A percentile compares a stretch with the other conserved stretches of the same genome.
These are phyloP conservation scores for Rutstroemia sp. DNA, from an alignment of 2,329 filamentous ascomycete genomes.

Conservation along the genomic window DNA sequence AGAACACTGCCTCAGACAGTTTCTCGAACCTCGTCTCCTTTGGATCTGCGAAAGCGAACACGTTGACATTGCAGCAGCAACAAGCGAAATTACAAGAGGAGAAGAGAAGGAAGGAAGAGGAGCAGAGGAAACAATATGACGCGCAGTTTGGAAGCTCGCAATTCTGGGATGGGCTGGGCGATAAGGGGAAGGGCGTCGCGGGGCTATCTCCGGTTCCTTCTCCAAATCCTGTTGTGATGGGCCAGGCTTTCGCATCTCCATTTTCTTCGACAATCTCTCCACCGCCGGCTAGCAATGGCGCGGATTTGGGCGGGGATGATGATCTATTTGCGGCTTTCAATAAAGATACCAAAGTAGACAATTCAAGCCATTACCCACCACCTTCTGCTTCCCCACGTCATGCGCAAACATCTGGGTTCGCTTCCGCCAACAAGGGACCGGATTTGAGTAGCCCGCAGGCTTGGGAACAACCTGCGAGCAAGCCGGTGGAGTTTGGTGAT, in stretches of 20 bases:
- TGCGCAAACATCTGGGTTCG: constrained; percentile 37
- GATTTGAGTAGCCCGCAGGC: constrained; percentile 48
- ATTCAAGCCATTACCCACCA: constrained; percentile 57
- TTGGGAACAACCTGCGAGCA: constrained; percentile 35
- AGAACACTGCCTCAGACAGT: constrained; percentile 53
- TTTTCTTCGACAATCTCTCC: constrained; percentile 28
- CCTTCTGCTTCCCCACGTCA: constrained; percentile 33
- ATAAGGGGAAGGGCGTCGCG: constrained; percentile 36
- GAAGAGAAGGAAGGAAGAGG: constrained; percentile 65
- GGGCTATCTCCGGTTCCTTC: constrained; percentile 39
- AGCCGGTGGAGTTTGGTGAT: constrained; percentile 35
- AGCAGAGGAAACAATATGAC: constrained; percentile 64
- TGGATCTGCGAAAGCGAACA: constrained; percentile 51
- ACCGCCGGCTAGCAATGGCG: constrained; percentile 33
- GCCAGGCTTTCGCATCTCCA: constrained; percentile 26
- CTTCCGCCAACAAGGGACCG: constrained; percentile 30
- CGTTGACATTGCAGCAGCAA: constrained; percentile 70
- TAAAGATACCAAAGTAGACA: constrained; percentile 59
- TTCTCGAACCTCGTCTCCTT: constrained; percentile 71
- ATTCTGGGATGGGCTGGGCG: constrained; percentile 69
- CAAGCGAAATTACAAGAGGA: constrained; percentile 59
- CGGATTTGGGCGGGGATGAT: constrained; percentile 40
- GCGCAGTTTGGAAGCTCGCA: constrained; percentile 69
- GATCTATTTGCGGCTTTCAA: constrained; percentile 63
- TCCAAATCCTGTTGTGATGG: constrained; percentile 39